A percentile compares a stretch with the other conserved stretches of the same genome.
Evolutionary conservation across 495 filamentous ascomycete species (phyloP).

Genomic region (Margaritispora aquatica): DNA sequence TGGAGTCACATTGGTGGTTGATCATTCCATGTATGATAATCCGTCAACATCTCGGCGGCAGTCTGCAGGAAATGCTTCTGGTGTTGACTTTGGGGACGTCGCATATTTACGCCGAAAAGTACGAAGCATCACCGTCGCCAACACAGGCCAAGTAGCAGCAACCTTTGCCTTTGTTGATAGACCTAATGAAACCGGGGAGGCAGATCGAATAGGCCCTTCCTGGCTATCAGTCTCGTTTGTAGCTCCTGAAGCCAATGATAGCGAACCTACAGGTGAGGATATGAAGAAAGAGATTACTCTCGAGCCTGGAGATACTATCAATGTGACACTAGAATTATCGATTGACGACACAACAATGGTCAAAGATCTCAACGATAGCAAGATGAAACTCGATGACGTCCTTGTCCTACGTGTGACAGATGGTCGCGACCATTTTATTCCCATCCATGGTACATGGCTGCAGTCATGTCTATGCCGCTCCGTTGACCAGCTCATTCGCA

Average conservation of each 20-base stretch:
- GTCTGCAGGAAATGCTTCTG: conserved; percentile 22
- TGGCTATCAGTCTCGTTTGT: conserved; percentile 69
- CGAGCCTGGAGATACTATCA: conserved; percentile 75
- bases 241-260: conserved; percentile 28
- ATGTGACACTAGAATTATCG: conserved; percentile 56
- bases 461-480: conserved; percentile 79
- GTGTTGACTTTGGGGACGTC: conserved; percentile 70
- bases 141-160: conserved; percentile 76
- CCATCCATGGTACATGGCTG: conserved; percentile 69
- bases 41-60: conserved; percentile 24
- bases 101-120: conserved; percentile 57
- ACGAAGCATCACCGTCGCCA: conserved; percentile 74
- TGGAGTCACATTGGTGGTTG: conserved; percentile 75
- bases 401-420: conserved; percentile 80
- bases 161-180: conserved; percentile 69
- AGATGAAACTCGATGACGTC: conserved; percentile 68
- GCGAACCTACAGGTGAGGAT: conserved; percentile 27
- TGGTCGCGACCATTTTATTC: conserved; percentile 88
- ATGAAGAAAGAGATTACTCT: conserved; percentile 49
- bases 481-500: conserved; percentile 72
- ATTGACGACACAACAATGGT: conserved; percentile 59
- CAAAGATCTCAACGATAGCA: conserved; percentile 62
- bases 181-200: conserved; percentile 43
- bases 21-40: conserved; percentile 37
- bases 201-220: conserved; percentile 33